These are phyloP conservation scores for Strobilomyces echinocephalus DNA, from an alignment of 768 basidiomycete species.

Conservation along the genomic window DNA sequence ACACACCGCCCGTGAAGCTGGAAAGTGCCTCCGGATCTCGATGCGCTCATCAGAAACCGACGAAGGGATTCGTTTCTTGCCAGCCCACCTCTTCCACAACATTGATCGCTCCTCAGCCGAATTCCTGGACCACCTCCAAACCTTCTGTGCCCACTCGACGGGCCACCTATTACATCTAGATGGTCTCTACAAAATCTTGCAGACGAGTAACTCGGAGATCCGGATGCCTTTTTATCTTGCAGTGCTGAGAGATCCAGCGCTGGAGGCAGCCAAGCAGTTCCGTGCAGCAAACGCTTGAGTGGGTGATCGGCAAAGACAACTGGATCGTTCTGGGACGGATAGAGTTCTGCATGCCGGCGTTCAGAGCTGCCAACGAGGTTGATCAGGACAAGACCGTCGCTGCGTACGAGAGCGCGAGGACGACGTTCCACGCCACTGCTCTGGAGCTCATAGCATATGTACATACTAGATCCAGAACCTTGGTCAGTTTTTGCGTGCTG, in stretches of 20 bases:
- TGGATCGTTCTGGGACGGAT: conserved; percentile 48
- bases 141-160: too few species aligned
- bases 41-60: conserved; percentile 46
- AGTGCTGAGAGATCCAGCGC: conserved; percentile 37
- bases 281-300: conserved; percentile 37
- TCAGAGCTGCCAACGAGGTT: conserved; percentile 37
- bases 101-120: conserved; percentile 28
- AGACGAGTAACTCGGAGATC: conserved; percentile 46
- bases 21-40: conserved; percentile 47
- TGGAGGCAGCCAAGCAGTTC: conserved; percentile 29
- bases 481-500: background rate
- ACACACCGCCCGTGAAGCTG: conserved; percentile 84
- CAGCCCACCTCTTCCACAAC: background rate
- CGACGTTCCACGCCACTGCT: conserved; percentile 48
- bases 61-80: conserved; percentile 32
- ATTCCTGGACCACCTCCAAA: too few species aligned
- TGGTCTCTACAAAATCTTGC: too few species aligned
- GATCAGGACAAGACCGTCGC: conserved; percentile 32
- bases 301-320: conserved; percentile 41
- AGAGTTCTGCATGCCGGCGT: conserved; percentile 51
- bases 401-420: conserved; percentile 32
- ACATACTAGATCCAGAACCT: too few species aligned
- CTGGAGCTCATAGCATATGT: conserved; percentile 47
- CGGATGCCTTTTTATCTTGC: conserved; percentile 49
- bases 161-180: too few species aligned